Conservation (phyloP, 2,329 filamentous ascomycete species). For the Botrytis cinerea region DNA sequence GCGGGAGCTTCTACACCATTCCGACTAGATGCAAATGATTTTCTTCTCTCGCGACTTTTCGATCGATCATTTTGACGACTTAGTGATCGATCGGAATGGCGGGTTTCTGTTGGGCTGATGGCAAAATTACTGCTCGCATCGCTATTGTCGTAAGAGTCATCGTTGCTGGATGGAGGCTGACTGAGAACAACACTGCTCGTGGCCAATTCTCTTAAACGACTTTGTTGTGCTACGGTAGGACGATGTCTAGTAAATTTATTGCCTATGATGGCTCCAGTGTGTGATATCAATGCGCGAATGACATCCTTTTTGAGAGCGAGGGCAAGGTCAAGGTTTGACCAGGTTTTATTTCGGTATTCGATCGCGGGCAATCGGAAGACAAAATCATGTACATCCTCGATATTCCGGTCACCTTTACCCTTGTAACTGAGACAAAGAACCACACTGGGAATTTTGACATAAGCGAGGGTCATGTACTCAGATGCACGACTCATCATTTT, state of each 20-base stretch:
- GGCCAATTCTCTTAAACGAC: conserved; percentile 79
- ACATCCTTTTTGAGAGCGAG: conserved; percentile 92
- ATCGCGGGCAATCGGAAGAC: conserved; percentile 93
- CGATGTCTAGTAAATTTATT: conserved; percentile 95
- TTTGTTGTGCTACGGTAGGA: conserved; percentile 76
- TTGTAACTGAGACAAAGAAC: conserved; percentile 96
- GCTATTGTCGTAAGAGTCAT: conserved; percentile 40
- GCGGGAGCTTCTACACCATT: conserved; percentile 32
- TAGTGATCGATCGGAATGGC: conserved; percentile 33
- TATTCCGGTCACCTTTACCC: conserved; percentile 89
- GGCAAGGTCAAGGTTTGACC: conserved; percentile 95
- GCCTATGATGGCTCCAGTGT: conserved; percentile 92
- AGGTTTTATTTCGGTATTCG: conserved; percentile 98
- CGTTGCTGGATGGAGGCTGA: conserved; percentile 34
- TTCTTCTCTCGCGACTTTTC: conserved; percentile 34
- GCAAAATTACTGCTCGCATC: conserved; percentile 38
- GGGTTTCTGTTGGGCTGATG: conserved; percentile 33
- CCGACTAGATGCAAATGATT: conserved; percentile 38
- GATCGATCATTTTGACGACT: conserved; percentile 28
- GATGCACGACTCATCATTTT: conserved; percentile 96
- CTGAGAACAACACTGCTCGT: conserved; percentile 53
- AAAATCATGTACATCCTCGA: conserved; percentile 96
- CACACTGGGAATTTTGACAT: conserved; percentile 92
- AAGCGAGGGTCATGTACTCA: conserved; percentile 95
- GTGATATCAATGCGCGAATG: conserved; percentile 88